These are phyloP conservation scores for Leptographium lundbergii DNA, from an alignment of 2,329 filamentous ascomycete genomes.

Conservation along the genomic window DNA sequence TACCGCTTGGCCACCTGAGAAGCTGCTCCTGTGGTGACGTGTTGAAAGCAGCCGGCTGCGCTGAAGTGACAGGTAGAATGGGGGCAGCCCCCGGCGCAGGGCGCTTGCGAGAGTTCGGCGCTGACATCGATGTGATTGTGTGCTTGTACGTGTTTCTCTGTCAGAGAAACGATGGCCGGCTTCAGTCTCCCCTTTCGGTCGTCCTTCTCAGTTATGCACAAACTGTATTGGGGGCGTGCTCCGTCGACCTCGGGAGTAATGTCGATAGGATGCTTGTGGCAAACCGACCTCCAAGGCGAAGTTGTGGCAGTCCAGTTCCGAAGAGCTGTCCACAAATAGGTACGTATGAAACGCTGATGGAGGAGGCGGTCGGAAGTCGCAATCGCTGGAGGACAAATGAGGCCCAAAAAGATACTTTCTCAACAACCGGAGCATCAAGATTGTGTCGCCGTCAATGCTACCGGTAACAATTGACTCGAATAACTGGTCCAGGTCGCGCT, in stretches of 20 bases:
- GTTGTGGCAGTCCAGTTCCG: neutral
- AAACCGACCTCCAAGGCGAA: neutral
- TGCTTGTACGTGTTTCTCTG: neutral
- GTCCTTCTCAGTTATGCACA: neutral
- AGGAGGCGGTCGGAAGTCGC: neutral
- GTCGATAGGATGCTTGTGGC: neutral
- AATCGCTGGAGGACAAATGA: neutral
- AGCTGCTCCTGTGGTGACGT: constrained; percentile 33
- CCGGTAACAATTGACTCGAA: neutral
- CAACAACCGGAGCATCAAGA: neutral
- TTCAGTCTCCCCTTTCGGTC: neutral
- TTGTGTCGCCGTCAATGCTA: neutral
- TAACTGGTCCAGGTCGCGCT: neutral
- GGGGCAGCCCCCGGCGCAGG: constrained; percentile 60
- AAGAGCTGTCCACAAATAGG: neutral
- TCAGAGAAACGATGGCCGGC: neutral
- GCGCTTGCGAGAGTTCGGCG: constrained; percentile 52
- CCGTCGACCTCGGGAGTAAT: neutral
- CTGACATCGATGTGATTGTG: constrained; percentile 25
- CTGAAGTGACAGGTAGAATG: constrained; percentile 38
- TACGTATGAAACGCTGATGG: neutral
- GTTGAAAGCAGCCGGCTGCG: constrained; percentile 31
- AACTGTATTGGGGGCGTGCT: neutral
- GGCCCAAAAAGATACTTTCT: neutral
- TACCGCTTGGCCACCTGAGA: constrained; percentile 29